Percentiles rank a stretch among this genome's conserved stretches.
Evolutionary conservation across 2,329 filamentous ascomycete genomes (phyloP).

Genomic region (Thelonectria discophora): DNA sequence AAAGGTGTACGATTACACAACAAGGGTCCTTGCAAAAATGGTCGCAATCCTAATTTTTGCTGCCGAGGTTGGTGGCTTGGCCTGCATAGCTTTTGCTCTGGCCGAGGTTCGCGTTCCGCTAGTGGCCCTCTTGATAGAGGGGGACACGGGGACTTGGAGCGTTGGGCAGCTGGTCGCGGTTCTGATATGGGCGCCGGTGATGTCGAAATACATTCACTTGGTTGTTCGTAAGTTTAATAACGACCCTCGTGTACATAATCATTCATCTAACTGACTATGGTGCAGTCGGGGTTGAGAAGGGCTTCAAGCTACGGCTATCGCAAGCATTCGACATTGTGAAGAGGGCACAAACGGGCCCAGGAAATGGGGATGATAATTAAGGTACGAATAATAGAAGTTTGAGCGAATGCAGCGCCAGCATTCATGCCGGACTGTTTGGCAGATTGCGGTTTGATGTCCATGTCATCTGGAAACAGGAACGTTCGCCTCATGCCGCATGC

Average conservation of each 20-base stretch:
- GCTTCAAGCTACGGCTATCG: constrained; percentile 4
- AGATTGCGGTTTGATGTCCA: no score
- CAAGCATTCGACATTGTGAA: constrained; percentile 4
- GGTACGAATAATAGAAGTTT: no score
- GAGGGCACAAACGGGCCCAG: not conserved
- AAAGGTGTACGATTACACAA: not conserved
- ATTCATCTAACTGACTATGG: not conserved
- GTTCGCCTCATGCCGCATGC: no score
- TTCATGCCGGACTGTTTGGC: no score
- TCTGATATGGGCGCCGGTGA: constrained; percentile 22
- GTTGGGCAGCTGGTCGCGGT: constrained; percentile 24
- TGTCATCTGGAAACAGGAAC: no score
- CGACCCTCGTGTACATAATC: not conserved
- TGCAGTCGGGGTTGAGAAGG: constrained; percentile 19
- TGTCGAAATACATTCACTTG: constrained; percentile 24
- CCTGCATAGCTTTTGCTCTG: not conserved
- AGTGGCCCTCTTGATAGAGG: constrained; percentile 3
- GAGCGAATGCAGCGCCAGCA: no score
- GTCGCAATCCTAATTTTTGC: not conserved
- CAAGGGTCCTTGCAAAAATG: not conserved
- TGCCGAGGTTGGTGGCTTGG: not conserved
- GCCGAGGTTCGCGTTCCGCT: not conserved
- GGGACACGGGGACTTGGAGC: constrained; percentile 15
- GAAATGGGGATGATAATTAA: no score
- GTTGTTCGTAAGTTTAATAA: constrained; percentile 17